Base-by-base conservation (phyloP, 1,284 basidiomycete species). In the Pterulicium gracile region DNA sequence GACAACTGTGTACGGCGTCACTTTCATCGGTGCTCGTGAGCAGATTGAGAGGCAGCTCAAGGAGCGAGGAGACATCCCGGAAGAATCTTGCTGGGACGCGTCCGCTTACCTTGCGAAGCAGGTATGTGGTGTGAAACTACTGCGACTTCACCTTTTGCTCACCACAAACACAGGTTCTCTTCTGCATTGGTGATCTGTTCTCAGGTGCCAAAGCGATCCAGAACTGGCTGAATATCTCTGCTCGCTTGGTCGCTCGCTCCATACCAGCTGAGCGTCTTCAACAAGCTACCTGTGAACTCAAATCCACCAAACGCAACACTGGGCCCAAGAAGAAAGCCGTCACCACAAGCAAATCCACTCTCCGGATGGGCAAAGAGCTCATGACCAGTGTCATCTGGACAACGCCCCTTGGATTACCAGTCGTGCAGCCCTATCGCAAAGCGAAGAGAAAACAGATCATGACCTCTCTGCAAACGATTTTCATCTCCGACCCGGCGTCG, bases 1-100 rank as follows among this genome's bases (percentile, higher is more conserved):
- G 96, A 99, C 96, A 0, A 98, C 96, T 7, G 96, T 99, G 27
- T 98, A 99, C 61, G 95, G 94, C 39, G 95, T 98, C 18, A 99
- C 95, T 0, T 96, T 86, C 62, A 70, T 98, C 47, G 96, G 95
- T 24, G 96, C 95, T 20, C 81, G 93, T 48, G 91, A 93, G 22
- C 96, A 98, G 66, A 96, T 98, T 49, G 86, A 91, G 66, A 86
- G 70, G 57, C 94, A 98, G 67, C 69, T 98, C 34, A 77, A 74
- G 52, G 88, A 88, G 46, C 72, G 84, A 44, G 78, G 78, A 24
- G 88, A 88, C 52, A 72, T 97, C 27, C 72, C 78, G 0, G 64
- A 75, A 22, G 88, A 93, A 54, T 71, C 81, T 20, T 73, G 81
- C 47, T 98, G 87, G 79, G 43, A 50, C 3, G 77, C 81, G n/a